These are phyloP conservation scores for Lichtheimia ornata DNA, from an alignment of 371 early-diverging fungal genomes.

Conservation along the genomic window DNA sequence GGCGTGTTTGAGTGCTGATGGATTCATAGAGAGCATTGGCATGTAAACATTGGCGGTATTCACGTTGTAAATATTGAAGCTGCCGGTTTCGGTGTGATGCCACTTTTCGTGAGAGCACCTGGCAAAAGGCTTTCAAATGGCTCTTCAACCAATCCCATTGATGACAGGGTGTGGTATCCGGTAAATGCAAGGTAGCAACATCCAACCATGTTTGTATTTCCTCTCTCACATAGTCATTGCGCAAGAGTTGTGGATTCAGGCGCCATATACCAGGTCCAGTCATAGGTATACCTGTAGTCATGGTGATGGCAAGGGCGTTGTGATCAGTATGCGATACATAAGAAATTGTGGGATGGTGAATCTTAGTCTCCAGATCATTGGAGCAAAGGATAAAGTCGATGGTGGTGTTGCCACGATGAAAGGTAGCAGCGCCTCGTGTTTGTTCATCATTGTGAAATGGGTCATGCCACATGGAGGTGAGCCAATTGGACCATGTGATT, in stretches of 20 bases:
- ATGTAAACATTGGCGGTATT: too few relatives aligned
- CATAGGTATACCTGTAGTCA: neutral
- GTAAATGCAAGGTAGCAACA: too few relatives aligned
- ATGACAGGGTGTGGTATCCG: too few relatives aligned
- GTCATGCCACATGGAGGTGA: conserved; percentile 1
- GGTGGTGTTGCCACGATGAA: neutral
- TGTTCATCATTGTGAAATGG: neutral
- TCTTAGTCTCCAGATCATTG: neutral
- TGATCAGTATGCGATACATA: conserved; percentile 10
- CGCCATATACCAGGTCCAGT: conserved; percentile 8
- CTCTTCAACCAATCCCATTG: neutral
- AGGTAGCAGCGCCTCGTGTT: neutral
- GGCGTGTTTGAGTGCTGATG: neutral
- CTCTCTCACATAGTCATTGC: neutral
- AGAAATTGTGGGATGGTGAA: neutral
- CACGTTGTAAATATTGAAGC: too few relatives aligned
- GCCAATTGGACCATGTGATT: neutral
- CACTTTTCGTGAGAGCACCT: neutral
- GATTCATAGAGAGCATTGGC: too few relatives aligned
- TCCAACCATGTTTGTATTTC: too few relatives aligned
- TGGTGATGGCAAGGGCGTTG: neutral
- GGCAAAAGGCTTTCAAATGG: conserved; percentile 4
- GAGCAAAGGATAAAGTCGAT: conserved; percentile 7
- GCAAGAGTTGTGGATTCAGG: neutral
- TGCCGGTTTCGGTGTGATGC: too few relatives aligned